Percentiles rank a stretch among this genome's conserved stretches.
Conservation (phyloP, 2,329 filamentous ascomycete species). For the Hypoxylon rubiginosum region DNA sequence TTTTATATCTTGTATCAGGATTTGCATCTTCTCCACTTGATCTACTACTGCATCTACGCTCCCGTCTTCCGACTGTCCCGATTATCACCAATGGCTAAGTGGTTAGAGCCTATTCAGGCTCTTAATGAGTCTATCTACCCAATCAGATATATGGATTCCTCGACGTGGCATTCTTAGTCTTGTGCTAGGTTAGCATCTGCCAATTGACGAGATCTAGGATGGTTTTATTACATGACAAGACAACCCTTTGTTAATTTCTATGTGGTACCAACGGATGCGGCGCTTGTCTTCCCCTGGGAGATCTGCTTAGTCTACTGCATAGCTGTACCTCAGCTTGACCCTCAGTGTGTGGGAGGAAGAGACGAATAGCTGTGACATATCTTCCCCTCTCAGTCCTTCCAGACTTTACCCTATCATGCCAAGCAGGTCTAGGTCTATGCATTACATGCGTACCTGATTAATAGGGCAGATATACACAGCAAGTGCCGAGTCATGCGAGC, state of each 20-base stretch:
- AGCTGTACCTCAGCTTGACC: constrained; percentile 1
- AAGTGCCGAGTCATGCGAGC: constrained; percentile 35
- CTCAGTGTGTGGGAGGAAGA: not conserved
- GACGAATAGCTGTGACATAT: constrained; percentile 2
- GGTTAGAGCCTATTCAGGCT: constrained; percentile 30
- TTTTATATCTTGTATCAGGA: constrained; percentile 5
- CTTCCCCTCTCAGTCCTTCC: constrained; percentile 5
- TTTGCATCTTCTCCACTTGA: constrained; percentile 20
- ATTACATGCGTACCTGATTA: constrained; percentile 7
- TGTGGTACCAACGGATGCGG: constrained; percentile 28
- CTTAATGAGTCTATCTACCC: constrained; percentile 17
- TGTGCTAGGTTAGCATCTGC: constrained; percentile 19
- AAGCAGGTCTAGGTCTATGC: constrained; percentile 33
- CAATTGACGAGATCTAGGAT: constrained; percentile 22
- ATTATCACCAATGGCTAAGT: constrained; percentile 21
- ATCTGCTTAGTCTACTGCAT: constrained; percentile 16
- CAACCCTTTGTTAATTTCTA: constrained; percentile 23
- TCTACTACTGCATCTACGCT: constrained; percentile 8
- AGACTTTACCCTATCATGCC: constrained; percentile 36
- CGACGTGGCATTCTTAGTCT: constrained; percentile 33
- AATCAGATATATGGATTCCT: constrained; percentile 28
- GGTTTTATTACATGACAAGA: constrained; percentile 18
- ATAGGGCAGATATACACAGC: constrained; percentile 24
- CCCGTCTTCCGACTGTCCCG: constrained; percentile 33
- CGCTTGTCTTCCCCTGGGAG: constrained; percentile 22